Evolutionary conservation across 2,329 filamentous ascomycete genomes (phyloP).

Genomic region (Calycina herbarum): DNA sequence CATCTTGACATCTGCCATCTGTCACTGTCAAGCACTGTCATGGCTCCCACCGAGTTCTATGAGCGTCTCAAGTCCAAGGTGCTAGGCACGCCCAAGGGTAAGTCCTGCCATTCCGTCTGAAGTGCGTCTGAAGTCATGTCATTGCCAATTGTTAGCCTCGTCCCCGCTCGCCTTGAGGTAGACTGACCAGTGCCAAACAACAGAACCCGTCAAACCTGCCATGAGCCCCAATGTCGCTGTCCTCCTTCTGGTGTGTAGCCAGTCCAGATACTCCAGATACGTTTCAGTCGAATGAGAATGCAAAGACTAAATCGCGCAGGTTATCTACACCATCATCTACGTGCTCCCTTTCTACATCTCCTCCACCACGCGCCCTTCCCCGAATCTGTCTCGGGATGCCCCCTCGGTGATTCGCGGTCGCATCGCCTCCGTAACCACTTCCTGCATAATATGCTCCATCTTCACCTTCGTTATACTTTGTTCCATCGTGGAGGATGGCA

Average conservation of each 20-base stretch:
- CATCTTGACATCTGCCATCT: not conserved
- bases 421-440: slow-evolving; percentile 75
- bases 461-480: slow-evolving; percentile 68
- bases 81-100: slow-evolving; percentile 28
- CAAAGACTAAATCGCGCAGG: slow-evolving; percentile 43
- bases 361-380: slow-evolving; percentile 74
- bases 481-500: slow-evolving; percentile 48
- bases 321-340: slow-evolving; percentile 84
- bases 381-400: slow-evolving; percentile 78
- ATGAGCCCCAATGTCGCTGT: slow-evolving; percentile 31
- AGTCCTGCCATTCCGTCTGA: slow-evolving; percentile 12
- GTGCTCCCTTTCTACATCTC: slow-evolving; percentile 90
- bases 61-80: slow-evolving; percentile 31
- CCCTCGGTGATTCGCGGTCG: slow-evolving; percentile 86
- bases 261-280: not conserved
- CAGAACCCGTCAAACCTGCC: slow-evolving; percentile 32
- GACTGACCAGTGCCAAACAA: slow-evolving; percentile 8
- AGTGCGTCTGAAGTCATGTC: not conserved
- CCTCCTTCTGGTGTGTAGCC: slow-evolving; percentile 28
- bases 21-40: slow-evolving; percentile 10
- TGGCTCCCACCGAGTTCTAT: slow-evolving; percentile 34
- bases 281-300: slow-evolving; percentile 7
- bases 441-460: slow-evolving; percentile 67
- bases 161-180: slow-evolving; percentile 1
- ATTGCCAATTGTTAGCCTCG: not conserved